A percentile compares a stretch with the other conserved stretches of the same genome.
Evolutionary conservation across 805 yeast species (phyloP).

Genomic region (Saccharomycopsis malanga): DNA sequence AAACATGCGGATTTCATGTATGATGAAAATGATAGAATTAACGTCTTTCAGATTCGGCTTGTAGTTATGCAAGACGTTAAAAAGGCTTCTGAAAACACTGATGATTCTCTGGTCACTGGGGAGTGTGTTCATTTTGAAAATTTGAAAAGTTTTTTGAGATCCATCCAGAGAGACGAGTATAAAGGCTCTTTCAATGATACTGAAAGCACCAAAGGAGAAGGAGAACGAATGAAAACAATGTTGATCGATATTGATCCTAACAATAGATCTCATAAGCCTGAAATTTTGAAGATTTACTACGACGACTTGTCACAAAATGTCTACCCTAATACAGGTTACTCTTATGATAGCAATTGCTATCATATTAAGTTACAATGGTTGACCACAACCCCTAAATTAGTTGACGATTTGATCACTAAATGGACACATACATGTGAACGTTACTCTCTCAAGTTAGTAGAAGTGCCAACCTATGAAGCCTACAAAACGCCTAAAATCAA

Average conservation of each 20-base stretch:
- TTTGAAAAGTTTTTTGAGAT: constrained; percentile 10
- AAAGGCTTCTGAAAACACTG: not conserved
- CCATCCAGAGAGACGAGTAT: constrained; percentile 14
- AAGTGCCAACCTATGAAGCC: constrained; percentile 22
- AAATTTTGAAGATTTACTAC: constrained; percentile 73
- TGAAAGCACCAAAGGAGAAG: not conserved
- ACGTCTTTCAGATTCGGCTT: constrained; percentile 65
- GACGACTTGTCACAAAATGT: constrained; percentile 57
- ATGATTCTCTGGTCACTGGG: not conserved
- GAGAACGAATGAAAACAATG: constrained; percentile 56
- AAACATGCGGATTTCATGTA: constrained; percentile 31
- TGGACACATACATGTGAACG: constrained; percentile 83
- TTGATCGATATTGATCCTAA: constrained; percentile 70
- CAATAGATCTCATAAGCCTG: constrained; percentile 66
- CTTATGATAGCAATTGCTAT: constrained; percentile 49
- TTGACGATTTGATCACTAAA: constrained; percentile 68
- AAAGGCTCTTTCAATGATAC: constrained; percentile 4
- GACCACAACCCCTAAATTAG: constrained; percentile 75
- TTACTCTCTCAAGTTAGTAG: constrained; percentile 54
- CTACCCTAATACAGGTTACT: constrained; percentile 42
- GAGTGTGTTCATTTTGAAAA: constrained; percentile 11
- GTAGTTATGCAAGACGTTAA: constrained; percentile 42
- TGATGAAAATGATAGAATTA: constrained; percentile 41
- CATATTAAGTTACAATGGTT: constrained; percentile 92
- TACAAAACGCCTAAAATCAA: constrained; percentile 64